phyloP scores from a whole-genome alignment of 371 early-diverging fungal species.

The Mucor velutinosus region DNA sequence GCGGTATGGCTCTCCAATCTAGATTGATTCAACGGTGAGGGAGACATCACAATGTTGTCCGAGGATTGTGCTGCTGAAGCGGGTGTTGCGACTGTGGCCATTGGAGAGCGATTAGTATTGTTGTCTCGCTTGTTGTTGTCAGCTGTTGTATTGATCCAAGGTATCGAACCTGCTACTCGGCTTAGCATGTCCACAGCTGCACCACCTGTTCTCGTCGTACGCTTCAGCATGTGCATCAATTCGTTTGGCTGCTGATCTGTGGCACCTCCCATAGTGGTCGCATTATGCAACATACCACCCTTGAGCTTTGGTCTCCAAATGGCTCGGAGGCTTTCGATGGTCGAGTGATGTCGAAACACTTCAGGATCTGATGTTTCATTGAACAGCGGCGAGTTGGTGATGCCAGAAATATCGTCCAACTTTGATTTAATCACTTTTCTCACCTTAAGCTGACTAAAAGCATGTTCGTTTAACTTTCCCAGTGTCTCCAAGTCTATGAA shows the following conservation, averaged over 20 bases:
- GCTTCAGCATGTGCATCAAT: constrained; percentile 29
- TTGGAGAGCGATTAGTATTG: neutral
- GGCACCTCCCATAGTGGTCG: constrained; percentile 7
- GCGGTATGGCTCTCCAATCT: neutral
- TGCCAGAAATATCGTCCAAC: constrained; percentile 64
- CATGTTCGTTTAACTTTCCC: constrained; percentile 43
- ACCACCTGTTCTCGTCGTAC: constrained; percentile 42
- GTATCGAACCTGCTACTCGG: constrained; percentile 38
- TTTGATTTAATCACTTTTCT: constrained; percentile 64
- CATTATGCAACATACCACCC: neutral
- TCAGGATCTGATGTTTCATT: constrained; percentile 62
- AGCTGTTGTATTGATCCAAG: constrained; percentile 18
- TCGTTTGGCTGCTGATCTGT: constrained; percentile 15
- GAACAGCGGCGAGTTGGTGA: constrained; percentile 49
- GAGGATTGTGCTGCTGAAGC: neutral
- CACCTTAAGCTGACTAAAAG: constrained; percentile 47
- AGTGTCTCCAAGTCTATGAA: constrained; percentile 47
- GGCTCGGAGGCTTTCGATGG: constrained; percentile 57
- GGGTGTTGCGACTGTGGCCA: neutral
- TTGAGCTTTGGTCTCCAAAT: constrained; percentile 63
- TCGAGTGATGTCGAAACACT: constrained; percentile 58
- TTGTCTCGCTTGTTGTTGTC: neutral
- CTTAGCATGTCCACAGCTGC: constrained; percentile 46
- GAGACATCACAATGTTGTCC: neutral
- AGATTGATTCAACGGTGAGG: neutral